A percentile compares a stretch with the other conserved stretches of the same genome.
These are phyloP conservation scores for Yamadazyma akitaensis DNA, from an alignment of 805 yeast genomes.

Conservation along the genomic window DNA sequence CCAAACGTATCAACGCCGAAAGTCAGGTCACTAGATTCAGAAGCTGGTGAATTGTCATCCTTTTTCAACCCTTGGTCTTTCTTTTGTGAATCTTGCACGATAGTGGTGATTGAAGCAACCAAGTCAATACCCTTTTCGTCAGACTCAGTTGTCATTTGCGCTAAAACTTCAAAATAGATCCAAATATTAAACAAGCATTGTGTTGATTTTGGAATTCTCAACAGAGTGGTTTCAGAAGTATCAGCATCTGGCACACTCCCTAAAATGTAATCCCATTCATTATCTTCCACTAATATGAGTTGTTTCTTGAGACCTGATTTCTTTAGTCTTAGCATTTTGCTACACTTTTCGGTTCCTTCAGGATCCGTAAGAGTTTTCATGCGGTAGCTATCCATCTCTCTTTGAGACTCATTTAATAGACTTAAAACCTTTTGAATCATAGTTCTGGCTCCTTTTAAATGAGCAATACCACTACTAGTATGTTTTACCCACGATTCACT, in stretches of 20 bases:
- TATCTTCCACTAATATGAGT: conserved; percentile 29
- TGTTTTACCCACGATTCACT: conserved; percentile 70
- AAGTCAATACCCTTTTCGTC: conserved; percentile 44
- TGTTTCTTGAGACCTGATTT: conserved; percentile 16
- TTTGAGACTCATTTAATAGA: conserved; percentile 25
- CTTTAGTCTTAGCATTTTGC: conserved; percentile 3
- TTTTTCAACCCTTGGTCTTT: conserved; percentile 8
- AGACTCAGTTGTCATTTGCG: conserved; percentile 57
- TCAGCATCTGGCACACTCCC: conserved; percentile 10
- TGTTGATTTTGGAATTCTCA: conserved; percentile 39
- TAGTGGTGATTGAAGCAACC: conserved; percentile 38
- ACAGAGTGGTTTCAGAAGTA: conserved; percentile 4
- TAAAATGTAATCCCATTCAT: conserved; percentile 31
- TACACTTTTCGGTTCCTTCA: conserved; percentile 10
- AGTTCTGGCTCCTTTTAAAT: conserved; percentile 61
- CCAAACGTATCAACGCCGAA: conserved; percentile 11
- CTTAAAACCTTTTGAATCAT: conserved; percentile 50
- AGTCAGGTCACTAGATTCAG: conserved; percentile 27
- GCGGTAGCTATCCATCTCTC: conserved; percentile 11
- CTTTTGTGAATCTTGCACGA: conserved; percentile 20
- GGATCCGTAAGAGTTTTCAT: conserved; percentile 8
- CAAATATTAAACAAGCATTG: conserved; percentile 60
- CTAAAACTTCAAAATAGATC: conserved; percentile 64
- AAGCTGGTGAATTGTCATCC: conserved; percentile 14
- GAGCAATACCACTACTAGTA: conserved; percentile 65